A percentile compares a stretch with the other conserved stretches of the same genome.
Evolutionary conservation across 2,329 filamentous ascomycete genomes (phyloP).

Genomic region (Ascochyta viciae-villosae): DNA sequence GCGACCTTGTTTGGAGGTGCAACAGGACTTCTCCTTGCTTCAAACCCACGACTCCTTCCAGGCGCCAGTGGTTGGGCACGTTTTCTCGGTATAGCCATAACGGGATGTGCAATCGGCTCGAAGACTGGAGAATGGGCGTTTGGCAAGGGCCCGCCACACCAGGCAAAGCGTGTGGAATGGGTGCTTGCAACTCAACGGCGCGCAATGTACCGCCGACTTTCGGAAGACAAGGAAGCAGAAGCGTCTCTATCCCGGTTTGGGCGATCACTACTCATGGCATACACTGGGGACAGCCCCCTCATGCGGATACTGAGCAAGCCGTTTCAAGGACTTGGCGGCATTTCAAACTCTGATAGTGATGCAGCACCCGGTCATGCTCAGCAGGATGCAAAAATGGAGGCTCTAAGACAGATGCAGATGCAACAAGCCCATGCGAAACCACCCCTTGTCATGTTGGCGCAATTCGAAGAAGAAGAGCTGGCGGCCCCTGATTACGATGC

Average conservation of each 20-base stretch:
- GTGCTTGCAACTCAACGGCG: neutral
- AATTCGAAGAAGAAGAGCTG: slow-evolving; percentile 25
- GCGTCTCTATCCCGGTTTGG: slow-evolving; percentile 23
- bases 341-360: neutral
- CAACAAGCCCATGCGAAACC: slow-evolving; percentile 16
- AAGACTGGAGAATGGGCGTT: slow-evolving; percentile 10
- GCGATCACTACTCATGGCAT: slow-evolving; percentile 15
- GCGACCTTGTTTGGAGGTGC: slow-evolving; percentile 21
- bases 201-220: slow-evolving; percentile 14
- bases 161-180: slow-evolving; percentile 5
- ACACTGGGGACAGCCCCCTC: slow-evolving; percentile 3
- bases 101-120: slow-evolving; percentile 23
- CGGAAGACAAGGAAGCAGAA: slow-evolving; percentile 17
- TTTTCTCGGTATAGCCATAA: slow-evolving; percentile 24
- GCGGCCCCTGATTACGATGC: slow-evolving; percentile 24
- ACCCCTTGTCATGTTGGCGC: slow-evolving; percentile 15
- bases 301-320: slow-evolving; percentile 8
- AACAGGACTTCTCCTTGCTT: slow-evolving; percentile 20
- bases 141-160: slow-evolving; percentile 1
- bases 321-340: neutral
- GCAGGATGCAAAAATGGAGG: neutral
- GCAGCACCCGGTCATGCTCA: neutral
- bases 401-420: slow-evolving; percentile 1
- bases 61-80: slow-evolving; percentile 25
- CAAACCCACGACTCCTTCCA: slow-evolving; percentile 26